A percentile compares a stretch with the other conserved stretches of the same genome.
These are phyloP conservation scores for Umbelopsis sp. DNA, from an alignment of 371 early-diverging fungal species.

Conservation along the genomic window DNA sequence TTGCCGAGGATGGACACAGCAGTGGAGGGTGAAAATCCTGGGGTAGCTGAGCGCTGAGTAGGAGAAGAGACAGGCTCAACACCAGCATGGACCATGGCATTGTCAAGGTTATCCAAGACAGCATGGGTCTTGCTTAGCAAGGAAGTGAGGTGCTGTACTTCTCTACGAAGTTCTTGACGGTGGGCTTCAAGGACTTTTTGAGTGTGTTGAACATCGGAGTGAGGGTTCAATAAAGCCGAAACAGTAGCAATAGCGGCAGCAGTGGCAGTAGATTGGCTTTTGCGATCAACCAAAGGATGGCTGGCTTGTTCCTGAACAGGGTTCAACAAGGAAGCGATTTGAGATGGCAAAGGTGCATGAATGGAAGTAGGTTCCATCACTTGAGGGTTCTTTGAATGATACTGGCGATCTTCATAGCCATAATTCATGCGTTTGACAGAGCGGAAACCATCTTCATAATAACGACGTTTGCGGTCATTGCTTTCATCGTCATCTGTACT, in stretches of 20 bases:
- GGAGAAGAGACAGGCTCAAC: constrained; percentile 16
- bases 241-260: constrained; percentile 36
- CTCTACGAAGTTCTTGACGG: constrained; percentile 64
- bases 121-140: constrained; percentile 63
- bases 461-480: constrained; percentile 14
- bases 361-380: constrained; percentile 48
- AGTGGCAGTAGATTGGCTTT: constrained; percentile 15
- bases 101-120: constrained; percentile 63
- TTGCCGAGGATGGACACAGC: constrained; percentile 2
- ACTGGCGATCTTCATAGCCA: background rate
- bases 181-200: constrained; percentile 60
- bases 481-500: constrained; percentile 16
- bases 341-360: constrained; percentile 24
- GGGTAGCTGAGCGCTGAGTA: background rate
- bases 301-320: constrained; percentile 28
- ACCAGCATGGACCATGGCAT: constrained; percentile 41
- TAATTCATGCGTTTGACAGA: constrained; percentile 9
- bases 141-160: constrained; percentile 60
- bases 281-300: constrained; percentile 16
- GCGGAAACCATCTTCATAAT: constrained; percentile 10
- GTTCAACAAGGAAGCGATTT: constrained; percentile 44
- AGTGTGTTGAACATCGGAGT: constrained; percentile 31
- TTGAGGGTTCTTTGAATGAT: background rate
- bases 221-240: constrained; percentile 39
- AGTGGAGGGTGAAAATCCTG: background rate